These are phyloP conservation scores for Chalara sp. DNA, from an alignment of 2,329 filamentous ascomycete species.

Conservation along the genomic window DNA sequence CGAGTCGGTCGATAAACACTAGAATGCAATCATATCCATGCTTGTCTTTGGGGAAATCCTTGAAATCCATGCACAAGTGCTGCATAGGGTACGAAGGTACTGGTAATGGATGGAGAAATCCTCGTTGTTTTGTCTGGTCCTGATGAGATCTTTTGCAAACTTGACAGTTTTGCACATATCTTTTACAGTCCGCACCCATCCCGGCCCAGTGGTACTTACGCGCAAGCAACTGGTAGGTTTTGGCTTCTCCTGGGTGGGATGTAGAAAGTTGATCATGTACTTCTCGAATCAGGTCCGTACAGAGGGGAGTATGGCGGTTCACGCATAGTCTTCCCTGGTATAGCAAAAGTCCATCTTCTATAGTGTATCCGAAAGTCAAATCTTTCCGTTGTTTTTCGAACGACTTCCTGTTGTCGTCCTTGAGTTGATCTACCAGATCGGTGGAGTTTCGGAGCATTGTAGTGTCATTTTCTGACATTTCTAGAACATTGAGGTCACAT, in stretches of 20 bases:
- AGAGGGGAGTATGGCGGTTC: neutral
- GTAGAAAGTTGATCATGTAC: neutral
- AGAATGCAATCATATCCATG: neutral
- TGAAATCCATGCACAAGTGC: too few species aligned
- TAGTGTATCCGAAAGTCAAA: neutral
- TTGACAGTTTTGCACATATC: neutral
- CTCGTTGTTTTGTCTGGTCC: neutral
- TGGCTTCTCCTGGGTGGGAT: neutral
- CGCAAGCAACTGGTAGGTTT: neutral
- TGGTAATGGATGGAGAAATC: neutral
- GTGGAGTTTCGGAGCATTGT: neutral
- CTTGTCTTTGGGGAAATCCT: too few species aligned
- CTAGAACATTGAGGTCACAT: neutral
- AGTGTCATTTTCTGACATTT: neutral
- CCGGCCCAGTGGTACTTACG: neutral
- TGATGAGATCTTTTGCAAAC: neutral
- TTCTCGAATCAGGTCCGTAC: neutral
- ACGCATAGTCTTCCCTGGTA: neutral
- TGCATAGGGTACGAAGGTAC: too few species aligned
- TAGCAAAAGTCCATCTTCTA: neutral
- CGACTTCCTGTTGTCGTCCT: neutral
- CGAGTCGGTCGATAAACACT: neutral
- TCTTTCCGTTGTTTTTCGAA: neutral
- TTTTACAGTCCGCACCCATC: neutral
- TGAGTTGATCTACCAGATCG: neutral